Percentiles rank a stretch among this genome's conserved stretches.
These are phyloP conservation scores for Warburgia ugandensis DNA, from an alignment of 164 flowering plant species.

Conservation along the genomic window DNA sequence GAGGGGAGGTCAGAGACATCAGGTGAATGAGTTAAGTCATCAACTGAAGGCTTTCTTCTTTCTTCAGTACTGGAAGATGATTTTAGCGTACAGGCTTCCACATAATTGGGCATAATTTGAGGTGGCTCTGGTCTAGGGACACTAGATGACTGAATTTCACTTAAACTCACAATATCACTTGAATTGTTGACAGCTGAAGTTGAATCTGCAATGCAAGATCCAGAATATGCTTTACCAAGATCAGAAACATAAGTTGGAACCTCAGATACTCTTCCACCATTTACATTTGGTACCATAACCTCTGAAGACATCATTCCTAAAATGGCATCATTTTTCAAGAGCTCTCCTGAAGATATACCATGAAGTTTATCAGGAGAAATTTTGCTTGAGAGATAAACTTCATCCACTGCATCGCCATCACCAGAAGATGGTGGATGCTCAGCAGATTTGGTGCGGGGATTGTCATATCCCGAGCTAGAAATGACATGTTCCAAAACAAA, in stretches of 20 bases:
- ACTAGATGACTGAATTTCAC: conserved; percentile 9
- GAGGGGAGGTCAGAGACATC: conserved; percentile 10
- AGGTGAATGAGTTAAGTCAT: conserved; percentile 8
- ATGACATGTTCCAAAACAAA: neutral
- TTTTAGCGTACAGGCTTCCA: conserved; percentile 2
- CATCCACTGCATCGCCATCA: conserved; percentile 30
- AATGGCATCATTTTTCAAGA: conserved; percentile 12
- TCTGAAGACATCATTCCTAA: conserved; percentile 14
- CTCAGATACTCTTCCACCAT: conserved; percentile 12
- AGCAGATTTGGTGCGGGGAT: neutral
- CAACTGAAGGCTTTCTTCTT: conserved; percentile 5
- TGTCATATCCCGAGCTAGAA: neutral
- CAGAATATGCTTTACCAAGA: conserved; percentile 23
- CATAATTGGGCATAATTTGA: conserved; percentile 15
- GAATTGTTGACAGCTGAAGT: conserved; percentile 5
- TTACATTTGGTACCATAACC: conserved; percentile 4
- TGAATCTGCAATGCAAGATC: conserved; percentile 19
- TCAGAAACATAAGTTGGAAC: conserved; percentile 16
- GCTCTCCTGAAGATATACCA: conserved; percentile 17
- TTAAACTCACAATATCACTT: conserved; percentile 18
- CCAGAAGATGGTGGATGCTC: conserved; percentile 4
- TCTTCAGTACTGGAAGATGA: conserved; percentile 10
- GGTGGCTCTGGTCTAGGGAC: conserved; percentile 14
- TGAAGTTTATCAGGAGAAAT: conserved; percentile 16
- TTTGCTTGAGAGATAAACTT: conserved; percentile 20